Evolutionary conservation across 495 filamentous ascomycete genomes (phyloP).

Genomic region (Cercophora samala): DNA sequence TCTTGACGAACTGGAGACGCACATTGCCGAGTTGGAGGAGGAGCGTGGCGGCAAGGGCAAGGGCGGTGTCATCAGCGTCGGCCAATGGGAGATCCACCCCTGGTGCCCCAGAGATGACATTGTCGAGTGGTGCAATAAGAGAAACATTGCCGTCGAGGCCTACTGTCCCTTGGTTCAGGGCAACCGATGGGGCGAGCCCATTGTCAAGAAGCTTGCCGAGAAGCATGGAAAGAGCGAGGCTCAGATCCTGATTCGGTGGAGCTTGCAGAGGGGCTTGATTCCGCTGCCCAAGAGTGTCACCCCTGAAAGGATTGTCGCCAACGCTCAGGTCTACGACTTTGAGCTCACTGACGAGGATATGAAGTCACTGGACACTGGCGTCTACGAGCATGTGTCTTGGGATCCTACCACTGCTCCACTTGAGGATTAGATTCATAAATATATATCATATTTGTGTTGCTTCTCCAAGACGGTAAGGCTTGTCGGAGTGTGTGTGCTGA

Average conservation of each 20-base stretch:
- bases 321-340: slow-evolving; percentile 78
- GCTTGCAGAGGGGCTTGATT: slow-evolving; percentile 74
- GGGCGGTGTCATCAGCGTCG: slow-evolving; percentile 74
- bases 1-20: slow-evolving; percentile 67
- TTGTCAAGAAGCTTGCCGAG: slow-evolving; percentile 56
- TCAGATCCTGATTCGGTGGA: slow-evolving; percentile 83
- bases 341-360: slow-evolving; percentile 64
- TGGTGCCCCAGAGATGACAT: slow-evolving; percentile 79
- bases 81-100: slow-evolving; percentile 88
- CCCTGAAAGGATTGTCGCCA: slow-evolving; percentile 65
- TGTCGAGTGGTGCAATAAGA: slow-evolving; percentile 66
- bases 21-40: slow-evolving; percentile 63
- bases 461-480: too few species aligned
- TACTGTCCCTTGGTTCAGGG: slow-evolving; percentile 76
- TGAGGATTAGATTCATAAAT: slow-evolving; percentile 14
- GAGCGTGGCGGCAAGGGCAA: slow-evolving; percentile 59
- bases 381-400: slow-evolving; percentile 69
- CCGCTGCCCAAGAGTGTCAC: slow-evolving; percentile 77
- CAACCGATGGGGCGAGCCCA: slow-evolving; percentile 61
- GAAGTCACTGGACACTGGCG: slow-evolving; percentile 47
- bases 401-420: slow-evolving; percentile 50
- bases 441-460: too few species aligned
- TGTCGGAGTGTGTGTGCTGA: too few species aligned
- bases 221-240: slow-evolving; percentile 71
- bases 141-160: slow-evolving; percentile 70